Evolutionary conservation across 1,139 yeast species (phyloP).

Genomic region (Taphrina confusa): DNA sequence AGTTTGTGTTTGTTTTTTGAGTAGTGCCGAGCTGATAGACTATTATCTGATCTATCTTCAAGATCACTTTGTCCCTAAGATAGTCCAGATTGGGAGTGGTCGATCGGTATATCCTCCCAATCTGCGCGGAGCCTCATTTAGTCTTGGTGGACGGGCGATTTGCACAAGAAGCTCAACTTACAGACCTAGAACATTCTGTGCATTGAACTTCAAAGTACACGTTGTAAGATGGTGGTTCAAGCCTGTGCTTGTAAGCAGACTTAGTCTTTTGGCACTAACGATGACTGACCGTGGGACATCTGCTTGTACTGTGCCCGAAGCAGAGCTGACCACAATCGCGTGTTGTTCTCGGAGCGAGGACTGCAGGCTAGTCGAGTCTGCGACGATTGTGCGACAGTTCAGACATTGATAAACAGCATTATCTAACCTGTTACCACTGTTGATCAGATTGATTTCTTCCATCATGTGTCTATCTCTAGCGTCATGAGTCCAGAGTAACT

Average conservation of each 20-base stretch:
- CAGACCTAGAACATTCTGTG: not conserved
- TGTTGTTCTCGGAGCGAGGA: not conserved
- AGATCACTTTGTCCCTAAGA: constrained; percentile 6
- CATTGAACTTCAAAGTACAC: constrained; percentile 5
- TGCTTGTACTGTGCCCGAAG: not conserved
- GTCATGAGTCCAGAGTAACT: too few relatives aligned
- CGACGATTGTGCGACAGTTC: constrained; percentile 2
- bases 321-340: constrained; percentile 1
- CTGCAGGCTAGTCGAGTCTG: constrained; percentile 2
- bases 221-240: not conserved
- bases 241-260: not conserved
- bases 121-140: not conserved
- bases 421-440: too few relatives aligned
- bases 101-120: constrained; percentile 4
- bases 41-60: constrained; percentile 5
- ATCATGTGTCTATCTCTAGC: too few relatives aligned
- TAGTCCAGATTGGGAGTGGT: constrained; percentile 1
- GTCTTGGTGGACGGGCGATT: too few relatives aligned
- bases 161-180: too few relatives aligned
- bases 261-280: not conserved
- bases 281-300: not conserved
- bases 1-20: not conserved
- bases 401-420: constrained; percentile 6
- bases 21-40: not conserved
- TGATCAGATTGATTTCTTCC: too few relatives aligned